Conservation (phyloP, 345 rosid genomes). For the Hibiscus trionum region DNA sequence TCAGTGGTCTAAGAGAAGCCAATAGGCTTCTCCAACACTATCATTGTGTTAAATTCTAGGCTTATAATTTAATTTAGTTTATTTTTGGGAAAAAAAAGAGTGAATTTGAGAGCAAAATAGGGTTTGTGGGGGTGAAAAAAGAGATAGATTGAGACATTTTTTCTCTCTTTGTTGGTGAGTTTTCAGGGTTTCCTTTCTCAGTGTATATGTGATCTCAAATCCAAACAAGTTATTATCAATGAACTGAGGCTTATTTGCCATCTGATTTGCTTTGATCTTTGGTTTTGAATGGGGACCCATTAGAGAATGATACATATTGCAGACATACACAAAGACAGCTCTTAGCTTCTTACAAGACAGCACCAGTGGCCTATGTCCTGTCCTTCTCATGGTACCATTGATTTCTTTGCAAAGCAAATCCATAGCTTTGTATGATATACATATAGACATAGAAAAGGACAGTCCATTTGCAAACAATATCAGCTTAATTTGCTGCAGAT, state of each 20-base stretch:
- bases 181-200: constrained; percentile 9
- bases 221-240: constrained; percentile 16
- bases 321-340: constrained; percentile 16
- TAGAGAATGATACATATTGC: neutral
- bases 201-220: constrained; percentile 1
- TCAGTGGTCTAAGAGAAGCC: constrained; percentile 93
- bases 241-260: neutral
- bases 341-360: constrained; percentile 14
- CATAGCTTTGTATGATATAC: neutral
- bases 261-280: neutral
- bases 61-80: neutral
- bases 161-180: constrained; percentile 28
- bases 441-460: constrained; percentile 19
- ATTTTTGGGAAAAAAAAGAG: neutral
- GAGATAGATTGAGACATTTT: constrained; percentile 33
- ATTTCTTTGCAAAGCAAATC: neutral
- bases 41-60: constrained; percentile 41
- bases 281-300: neutral
- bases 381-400: constrained; percentile 14
- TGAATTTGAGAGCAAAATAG: constrained; percentile 13
- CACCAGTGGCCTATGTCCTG: constrained; percentile 12
- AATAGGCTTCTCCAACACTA: constrained; percentile 88
- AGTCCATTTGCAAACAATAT: constrained; percentile 22
- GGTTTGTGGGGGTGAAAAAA: constrained; percentile 16
- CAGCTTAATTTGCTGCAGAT: constrained; percentile 10